Evolutionary conservation across 192 early-diverging fungal genomes (phyloP).

Genomic region (Coemansia sp.): DNA sequence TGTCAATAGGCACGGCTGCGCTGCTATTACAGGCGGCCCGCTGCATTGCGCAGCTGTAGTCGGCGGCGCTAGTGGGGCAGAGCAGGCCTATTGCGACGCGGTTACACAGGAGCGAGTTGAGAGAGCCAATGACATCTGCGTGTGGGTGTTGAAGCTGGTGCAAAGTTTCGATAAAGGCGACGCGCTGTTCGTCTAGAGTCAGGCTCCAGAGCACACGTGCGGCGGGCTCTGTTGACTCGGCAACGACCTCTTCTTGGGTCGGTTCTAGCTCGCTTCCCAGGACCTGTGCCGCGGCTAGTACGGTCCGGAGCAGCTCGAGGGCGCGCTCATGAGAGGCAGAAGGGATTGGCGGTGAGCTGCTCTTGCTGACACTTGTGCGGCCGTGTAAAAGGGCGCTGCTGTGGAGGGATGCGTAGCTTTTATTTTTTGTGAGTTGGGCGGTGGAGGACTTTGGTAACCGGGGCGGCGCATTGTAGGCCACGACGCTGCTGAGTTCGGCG

Average conservation of each 20-base stretch:
- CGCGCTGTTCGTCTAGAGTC: conserved; percentile 22
- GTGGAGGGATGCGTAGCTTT: conserved; percentile 8
- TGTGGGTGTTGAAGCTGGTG: conserved; percentile 38
- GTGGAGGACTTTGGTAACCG: conserved; percentile 7
- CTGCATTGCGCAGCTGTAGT: conserved; percentile 11
- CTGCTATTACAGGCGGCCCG: neutral
- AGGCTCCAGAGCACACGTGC: conserved; percentile 14
- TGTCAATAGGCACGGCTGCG: conserved; percentile 10
- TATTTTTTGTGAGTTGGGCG: neutral
- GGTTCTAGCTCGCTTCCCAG: neutral
- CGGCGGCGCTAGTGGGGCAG: conserved; percentile 19
- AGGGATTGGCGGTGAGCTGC: neutral
- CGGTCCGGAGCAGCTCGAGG: conserved; percentile 41
- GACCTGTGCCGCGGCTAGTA: conserved; percentile 10
- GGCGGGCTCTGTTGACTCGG: conserved; percentile 7
- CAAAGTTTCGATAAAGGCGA: conserved; percentile 23
- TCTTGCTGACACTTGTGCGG: neutral
- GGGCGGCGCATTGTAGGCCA: conserved; percentile 29
- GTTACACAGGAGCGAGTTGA: conserved; percentile 39
- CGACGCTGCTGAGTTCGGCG: conserved; percentile 37
- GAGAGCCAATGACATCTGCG: conserved; percentile 33
- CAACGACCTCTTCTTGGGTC: conserved; percentile 5
- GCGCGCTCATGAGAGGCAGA: conserved; percentile 20
- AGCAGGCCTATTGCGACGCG: conserved; percentile 38
- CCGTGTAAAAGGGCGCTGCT: conserved; percentile 10